Percentiles rank a stretch among this genome's conserved stretches.
Evolutionary conservation across 129 eudicot species (phyloP).

Genomic region (Saussurea involucrata): DNA sequence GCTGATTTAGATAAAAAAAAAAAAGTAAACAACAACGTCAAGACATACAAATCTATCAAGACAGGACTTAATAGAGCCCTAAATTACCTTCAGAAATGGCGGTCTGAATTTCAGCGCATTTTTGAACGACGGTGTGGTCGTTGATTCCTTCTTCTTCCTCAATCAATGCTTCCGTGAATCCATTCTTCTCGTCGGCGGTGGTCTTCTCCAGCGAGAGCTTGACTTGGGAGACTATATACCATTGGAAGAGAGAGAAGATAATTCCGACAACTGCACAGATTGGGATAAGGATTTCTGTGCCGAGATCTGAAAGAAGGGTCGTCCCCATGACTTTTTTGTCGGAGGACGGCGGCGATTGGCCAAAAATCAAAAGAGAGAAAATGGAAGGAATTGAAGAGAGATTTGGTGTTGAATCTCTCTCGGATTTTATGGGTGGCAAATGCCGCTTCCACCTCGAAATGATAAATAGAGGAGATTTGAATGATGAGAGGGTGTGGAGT

Average conservation of each 20-base stretch:
- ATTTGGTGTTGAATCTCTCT: neutral
- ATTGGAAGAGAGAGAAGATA: conserved; percentile 51
- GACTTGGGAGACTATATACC: conserved; percentile 58
- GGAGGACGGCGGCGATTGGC: neutral
- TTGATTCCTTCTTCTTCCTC: conserved; percentile 66
- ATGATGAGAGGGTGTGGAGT: conserved; percentile 27
- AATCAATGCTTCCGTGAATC: conserved; percentile 45
- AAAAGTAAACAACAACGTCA: too few relatives aligned
- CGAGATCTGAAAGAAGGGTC: conserved; percentile 55
- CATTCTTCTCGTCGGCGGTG: conserved; percentile 36
- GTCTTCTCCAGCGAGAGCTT: conserved; percentile 35
- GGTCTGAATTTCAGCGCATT: conserved; percentile 69
- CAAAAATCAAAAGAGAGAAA: neutral
- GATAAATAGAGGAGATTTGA: conserved; percentile 32
- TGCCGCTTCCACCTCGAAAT: conserved; percentile 20
- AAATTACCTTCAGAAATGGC: conserved; percentile 68
- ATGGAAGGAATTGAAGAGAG: neutral
- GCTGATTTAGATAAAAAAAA: too few relatives aligned
- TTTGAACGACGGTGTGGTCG: conserved; percentile 47
- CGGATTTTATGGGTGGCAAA: conserved; percentile 26
- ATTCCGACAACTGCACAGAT: conserved; percentile 64
- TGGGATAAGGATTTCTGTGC: conserved; percentile 58
- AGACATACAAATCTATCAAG: too few relatives aligned
- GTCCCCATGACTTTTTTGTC: conserved; percentile 30
- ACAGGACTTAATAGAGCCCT: too few relatives aligned